Evolutionary conservation across 352 stramenopile species (phyloP).

Genomic region (Pythium rishiriense): DNA sequence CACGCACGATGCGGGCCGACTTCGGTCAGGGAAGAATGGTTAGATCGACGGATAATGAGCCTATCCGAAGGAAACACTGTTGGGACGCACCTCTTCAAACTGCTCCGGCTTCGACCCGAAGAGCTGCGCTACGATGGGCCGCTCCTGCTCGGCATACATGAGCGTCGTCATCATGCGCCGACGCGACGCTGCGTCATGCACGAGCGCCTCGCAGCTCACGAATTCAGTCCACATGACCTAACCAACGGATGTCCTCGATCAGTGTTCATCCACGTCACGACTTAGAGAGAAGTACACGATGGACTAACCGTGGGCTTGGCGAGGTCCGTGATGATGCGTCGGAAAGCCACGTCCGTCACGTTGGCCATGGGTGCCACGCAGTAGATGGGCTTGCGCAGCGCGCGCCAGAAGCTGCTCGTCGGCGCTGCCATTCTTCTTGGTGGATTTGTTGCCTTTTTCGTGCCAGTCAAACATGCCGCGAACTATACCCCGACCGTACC

Average conservation of each 20-base stretch:
- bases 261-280: no score
- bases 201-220: conserved; percentile 82
- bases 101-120: conserved; percentile 87
- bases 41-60: background rate
- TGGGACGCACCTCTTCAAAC: conserved; percentile 69
- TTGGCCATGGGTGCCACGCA: conserved; percentile 87
- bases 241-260: background rate
- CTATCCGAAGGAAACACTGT: no score
- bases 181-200: conserved; percentile 55
- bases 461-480: conserved; percentile 4
- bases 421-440: conserved; percentile 1
- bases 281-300: background rate
- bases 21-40: conserved; percentile 27
- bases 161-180: conserved; percentile 79
- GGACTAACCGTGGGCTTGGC: conserved; percentile 60
- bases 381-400: conserved; percentile 65
- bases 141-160: conserved; percentile 69
- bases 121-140: conserved; percentile 76
- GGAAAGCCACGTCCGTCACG: conserved; percentile 78
- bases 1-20: conserved; percentile 73
- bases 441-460: conserved; percentile 18
- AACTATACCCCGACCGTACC: background rate
- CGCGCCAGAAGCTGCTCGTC: conserved; percentile 61
- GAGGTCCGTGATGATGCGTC: conserved; percentile 70
- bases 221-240: conserved; percentile 74